Base-by-base conservation (phyloP, 1,139 yeast species). In the Saccharomyces hybrid region DNA sequence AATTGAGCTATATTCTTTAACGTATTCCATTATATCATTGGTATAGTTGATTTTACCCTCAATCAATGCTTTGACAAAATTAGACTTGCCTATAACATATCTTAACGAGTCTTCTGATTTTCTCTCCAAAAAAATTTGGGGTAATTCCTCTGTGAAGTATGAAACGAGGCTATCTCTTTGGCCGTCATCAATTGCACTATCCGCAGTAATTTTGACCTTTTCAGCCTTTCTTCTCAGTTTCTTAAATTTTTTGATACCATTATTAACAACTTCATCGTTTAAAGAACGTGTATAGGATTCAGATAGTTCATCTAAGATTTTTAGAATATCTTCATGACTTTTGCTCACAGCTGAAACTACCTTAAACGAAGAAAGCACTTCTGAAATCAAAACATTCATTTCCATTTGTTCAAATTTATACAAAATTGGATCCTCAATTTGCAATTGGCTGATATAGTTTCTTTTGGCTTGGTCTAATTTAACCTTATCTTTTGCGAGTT, bases 181-280 rank as follows among this genome's bases (percentile, higher is more conserved):
- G 27, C 63, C 64, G 1, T 34, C 52, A 53, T 67, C 71, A 14
- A 61, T 57, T 6, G 55, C 53, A 3, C 63, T 58, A 52, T 64
- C 61, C 32, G 60, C 59, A 29, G 49, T 56, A 44, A 64, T 41
- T 32, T 61, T 60, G 12, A 55, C 53, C 52, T 58, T 48, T 8
- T 53, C 56, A 28, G 53, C 56, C 9, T 51, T 53, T n/a, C 56
- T 52, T 49, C 56, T 49, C 14, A 56, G 42, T 27, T 59, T 55
- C 16, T 48, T 46, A 53, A 56, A 67, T 47, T 56, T 56, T 16
- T 60, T 55, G 27, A 68, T 61, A 54, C 67, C 66, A 16, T 56
- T 56, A 50, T 65, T 69, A 8, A 73, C 77, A 16, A 68, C 74
- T 46, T 61, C 62, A 60, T 74, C 76, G 50, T 73, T 70, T 51